Base-by-base conservation (phyloP, 306 rosid species). In the Spatholobus suberectus region DNA sequence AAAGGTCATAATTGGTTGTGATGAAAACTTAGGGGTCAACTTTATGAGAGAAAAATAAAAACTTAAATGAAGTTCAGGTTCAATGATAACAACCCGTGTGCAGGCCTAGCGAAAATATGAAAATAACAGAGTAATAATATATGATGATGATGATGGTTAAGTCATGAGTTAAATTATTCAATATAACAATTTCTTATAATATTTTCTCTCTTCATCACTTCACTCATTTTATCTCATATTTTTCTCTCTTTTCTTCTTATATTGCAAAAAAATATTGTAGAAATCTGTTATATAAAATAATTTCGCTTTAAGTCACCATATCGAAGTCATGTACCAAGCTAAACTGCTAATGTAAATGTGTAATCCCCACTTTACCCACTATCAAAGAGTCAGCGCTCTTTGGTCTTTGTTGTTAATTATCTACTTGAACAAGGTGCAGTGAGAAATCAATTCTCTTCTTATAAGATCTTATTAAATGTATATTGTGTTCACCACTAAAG, bases 41-140 rank as follows among this genome's bases (percentile, higher is more conserved):
- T 82, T 67, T 68, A 54, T 76, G n/a, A 23, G 68, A 43, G 35
- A 18, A 52, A 68, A 62, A 81, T 4, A 46, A 20, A 69, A 46
- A 37, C 5, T 47, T 77, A 27, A 8, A 24, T 17, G 34, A 68
- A 49, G 41, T 63, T 75, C 82, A 71, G 79, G 49, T 40, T 44
- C 86, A 76, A 85, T 82, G 73, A 85, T 82, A 76, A 79, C 57
- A 38, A 55, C 75, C 85, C 89, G 89, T 86, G 89, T 55, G 89
- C 85, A 79, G 44, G 37, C 27, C 62, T 54, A 21, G 37, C 12
- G 29, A 61, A 80, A 44, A 20, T 77, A 26, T 23, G 47, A 75
- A 57, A 74, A 32, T 23, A 75, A 80, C 65, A 71, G 2, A 35
- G 69, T 73, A 29, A 84, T 76, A 40, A 62, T 57, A n/a, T 62